Conservation (phyloP, 257 asterid species). For the Cinchona pubescens region DNA sequence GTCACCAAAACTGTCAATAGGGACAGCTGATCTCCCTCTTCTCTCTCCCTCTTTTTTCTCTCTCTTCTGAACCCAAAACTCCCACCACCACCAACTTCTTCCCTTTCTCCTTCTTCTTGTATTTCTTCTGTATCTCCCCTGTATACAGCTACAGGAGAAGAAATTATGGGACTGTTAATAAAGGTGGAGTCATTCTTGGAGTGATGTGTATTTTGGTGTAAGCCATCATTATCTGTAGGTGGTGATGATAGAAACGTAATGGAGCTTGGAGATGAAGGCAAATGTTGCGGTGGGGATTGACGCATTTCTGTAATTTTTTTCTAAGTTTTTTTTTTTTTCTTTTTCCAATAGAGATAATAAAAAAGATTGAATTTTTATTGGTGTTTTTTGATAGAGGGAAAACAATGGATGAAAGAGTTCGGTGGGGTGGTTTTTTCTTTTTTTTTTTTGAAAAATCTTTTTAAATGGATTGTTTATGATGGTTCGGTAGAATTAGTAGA, state of each 20-base stretch:
- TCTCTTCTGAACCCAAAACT: slow-evolving; percentile 5
- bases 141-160: slow-evolving; percentile 34
- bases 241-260: slow-evolving; percentile 23
- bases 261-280: slow-evolving; percentile 59
- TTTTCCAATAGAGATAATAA: slow-evolving; percentile 3
- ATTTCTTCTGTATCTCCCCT: slow-evolving; percentile 24
- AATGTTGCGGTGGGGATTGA: slow-evolving; percentile 45
- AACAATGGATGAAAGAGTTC: slow-evolving; percentile 28
- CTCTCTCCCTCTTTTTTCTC: slow-evolving; percentile 39
- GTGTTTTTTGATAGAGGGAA: slow-evolving; percentile 13
- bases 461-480: slow-evolving; percentile 17
- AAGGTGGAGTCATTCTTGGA: not conserved
- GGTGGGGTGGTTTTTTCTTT: slow-evolving; percentile 37
- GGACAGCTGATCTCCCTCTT: slow-evolving; percentile 43
- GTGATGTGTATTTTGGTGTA: slow-evolving; percentile 38
- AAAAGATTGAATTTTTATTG: slow-evolving; percentile 15
- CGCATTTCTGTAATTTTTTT: slow-evolving; percentile 51
- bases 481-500: slow-evolving; percentile 29
- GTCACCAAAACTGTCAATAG: slow-evolving; percentile 36
- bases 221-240: slow-evolving; percentile 47
- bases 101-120: slow-evolving; percentile 20
- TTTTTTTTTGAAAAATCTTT: not conserved
- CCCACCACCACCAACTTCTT: slow-evolving; percentile 12
- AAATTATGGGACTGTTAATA: slow-evolving; percentile 16
- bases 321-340: no score